A percentile compares a stretch with the other conserved stretches of the same genome.
These are phyloP conservation scores for Arxiozyma bovina DNA, from an alignment of 1,139 yeast species.

Conservation along the genomic window DNA sequence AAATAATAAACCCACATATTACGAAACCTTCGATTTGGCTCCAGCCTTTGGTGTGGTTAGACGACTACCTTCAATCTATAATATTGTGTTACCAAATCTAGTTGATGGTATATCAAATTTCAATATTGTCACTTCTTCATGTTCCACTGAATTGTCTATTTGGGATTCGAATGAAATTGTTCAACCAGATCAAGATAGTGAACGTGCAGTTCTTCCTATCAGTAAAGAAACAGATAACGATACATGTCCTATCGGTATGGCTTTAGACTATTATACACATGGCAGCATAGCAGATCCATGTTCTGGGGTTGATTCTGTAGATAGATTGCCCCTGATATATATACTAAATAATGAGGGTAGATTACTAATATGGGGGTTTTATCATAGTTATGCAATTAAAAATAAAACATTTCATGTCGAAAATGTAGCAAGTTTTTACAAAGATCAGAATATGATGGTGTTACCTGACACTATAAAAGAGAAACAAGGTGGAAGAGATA, in stretches of 20 bases:
- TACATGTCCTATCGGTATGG: slow-evolving; percentile 61
- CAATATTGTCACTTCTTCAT: slow-evolving; percentile 47
- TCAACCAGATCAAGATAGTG: slow-evolving; percentile 54
- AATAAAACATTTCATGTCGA: slow-evolving; percentile 24
- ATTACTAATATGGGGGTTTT: slow-evolving; percentile 57
- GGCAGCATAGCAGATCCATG: slow-evolving; percentile 46
- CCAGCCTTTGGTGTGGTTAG: slow-evolving; percentile 50
- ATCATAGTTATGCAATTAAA: slow-evolving; percentile 42
- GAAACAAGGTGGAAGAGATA: neutral
- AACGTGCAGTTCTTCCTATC: slow-evolving; percentile 64
- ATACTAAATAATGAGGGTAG: slow-evolving; percentile 55
- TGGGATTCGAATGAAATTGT: slow-evolving; percentile 27
- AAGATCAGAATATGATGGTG: neutral
- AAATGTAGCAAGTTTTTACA: neutral
- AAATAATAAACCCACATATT: slow-evolving; percentile 16
- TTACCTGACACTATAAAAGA: neutral
- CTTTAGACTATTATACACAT: slow-evolving; percentile 45
- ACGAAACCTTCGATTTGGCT: slow-evolving; percentile 43
- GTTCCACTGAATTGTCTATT: slow-evolving; percentile 53
- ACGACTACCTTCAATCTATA: slow-evolving; percentile 44
- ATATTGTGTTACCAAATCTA: slow-evolving; percentile 40
- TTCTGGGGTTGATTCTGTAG: slow-evolving; percentile 47
- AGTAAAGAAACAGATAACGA: slow-evolving; percentile 57
- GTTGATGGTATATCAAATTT: slow-evolving; percentile 31
- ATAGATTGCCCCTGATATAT: slow-evolving; percentile 55